Conservation (phyloP, 768 basidiomycete genomes). For the Rubroboletus satanas region DNA sequence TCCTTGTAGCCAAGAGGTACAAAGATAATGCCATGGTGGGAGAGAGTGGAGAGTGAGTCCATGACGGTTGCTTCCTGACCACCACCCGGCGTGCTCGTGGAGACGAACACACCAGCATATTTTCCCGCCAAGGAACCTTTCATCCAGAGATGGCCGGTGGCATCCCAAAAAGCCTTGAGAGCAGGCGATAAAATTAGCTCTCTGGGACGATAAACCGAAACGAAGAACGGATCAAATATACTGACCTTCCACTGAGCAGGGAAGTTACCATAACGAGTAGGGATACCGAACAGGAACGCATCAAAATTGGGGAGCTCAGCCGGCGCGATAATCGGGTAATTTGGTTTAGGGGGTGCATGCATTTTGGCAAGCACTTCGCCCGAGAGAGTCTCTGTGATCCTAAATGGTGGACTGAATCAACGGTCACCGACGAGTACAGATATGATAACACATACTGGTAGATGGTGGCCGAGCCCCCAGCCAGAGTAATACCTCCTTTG, state of each 20-base stretch:
- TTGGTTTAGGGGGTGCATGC: conserved; percentile 66
- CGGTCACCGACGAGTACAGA: neutral
- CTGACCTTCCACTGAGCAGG: conserved; percentile 75
- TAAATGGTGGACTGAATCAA: conserved; percentile 23
- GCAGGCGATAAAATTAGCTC: conserved; percentile 1
- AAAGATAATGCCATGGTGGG: conserved; percentile 69
- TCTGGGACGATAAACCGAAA: neutral
- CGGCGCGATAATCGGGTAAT: conserved; percentile 65
- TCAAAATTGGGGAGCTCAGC: conserved; percentile 56
- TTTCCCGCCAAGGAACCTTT: conserved; percentile 65
- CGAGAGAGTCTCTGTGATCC: conserved; percentile 77
- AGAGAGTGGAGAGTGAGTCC: conserved; percentile 50
- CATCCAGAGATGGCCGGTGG: conserved; percentile 65
- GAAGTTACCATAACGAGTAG: conserved; percentile 78
- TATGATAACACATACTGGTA: conserved; percentile 44
- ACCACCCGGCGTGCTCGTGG: conserved; percentile 68
- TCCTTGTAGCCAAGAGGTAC: conserved; percentile 71
- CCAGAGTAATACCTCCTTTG: conserved; percentile 42
- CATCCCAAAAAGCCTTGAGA: conserved; percentile 66
- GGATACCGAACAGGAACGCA: conserved; percentile 72
- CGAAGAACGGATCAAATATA: conserved; percentile 3
- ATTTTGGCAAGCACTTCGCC: conserved; percentile 62
- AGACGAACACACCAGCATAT: conserved; percentile 70
- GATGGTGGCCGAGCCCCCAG: conserved; percentile 50
- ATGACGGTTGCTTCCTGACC: conserved; percentile 70